phyloP scores from a whole-genome alignment of 208 protist species.

The Crithidia bombi region DNA sequence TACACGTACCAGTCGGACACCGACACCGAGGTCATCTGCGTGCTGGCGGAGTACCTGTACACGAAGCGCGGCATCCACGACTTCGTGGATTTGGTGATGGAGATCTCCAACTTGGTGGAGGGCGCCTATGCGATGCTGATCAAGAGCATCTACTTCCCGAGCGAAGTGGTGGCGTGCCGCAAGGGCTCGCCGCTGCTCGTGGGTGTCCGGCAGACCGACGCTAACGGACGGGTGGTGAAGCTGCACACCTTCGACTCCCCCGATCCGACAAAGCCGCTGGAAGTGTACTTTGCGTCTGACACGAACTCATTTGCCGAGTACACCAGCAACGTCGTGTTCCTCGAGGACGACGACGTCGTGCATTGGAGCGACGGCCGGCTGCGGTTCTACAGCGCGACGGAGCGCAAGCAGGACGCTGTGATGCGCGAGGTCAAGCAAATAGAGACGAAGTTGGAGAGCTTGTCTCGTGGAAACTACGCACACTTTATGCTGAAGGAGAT shows the following conservation, averaged over 20 bases:
- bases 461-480: constrained; percentile 92
- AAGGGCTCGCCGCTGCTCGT: constrained; percentile 94
- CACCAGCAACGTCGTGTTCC: constrained; percentile 93
- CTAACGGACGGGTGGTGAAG: constrained; percentile 13
- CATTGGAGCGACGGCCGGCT: constrained; percentile 64
- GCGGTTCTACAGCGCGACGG: constrained; percentile 54
- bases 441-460: constrained; percentile 80
- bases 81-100: constrained; percentile 61
- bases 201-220: constrained; percentile 62
- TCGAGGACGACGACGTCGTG: constrained; percentile 95
- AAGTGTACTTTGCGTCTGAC: constrained; percentile 96
- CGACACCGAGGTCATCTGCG: constrained; percentile 95
- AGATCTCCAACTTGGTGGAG: constrained; percentile 68
- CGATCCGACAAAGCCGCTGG: constrained; percentile 30
- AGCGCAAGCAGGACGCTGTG: constrained; percentile 21
- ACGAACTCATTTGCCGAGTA: constrained; percentile 93
- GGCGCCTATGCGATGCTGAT: constrained; percentile 92
- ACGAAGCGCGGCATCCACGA: constrained; percentile 41
- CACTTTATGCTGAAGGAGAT: constrained; percentile 99
- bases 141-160: constrained; percentile 88
- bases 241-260: constrained; percentile 26
- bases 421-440: constrained; percentile 68
- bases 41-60: constrained; percentile 90
- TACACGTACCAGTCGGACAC: constrained; percentile 91
- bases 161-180: constrained; percentile 88